These are phyloP conservation scores for Cladobotryum protrusum DNA, from an alignment of 2,329 filamentous ascomycete species.

Conservation along the genomic window DNA sequence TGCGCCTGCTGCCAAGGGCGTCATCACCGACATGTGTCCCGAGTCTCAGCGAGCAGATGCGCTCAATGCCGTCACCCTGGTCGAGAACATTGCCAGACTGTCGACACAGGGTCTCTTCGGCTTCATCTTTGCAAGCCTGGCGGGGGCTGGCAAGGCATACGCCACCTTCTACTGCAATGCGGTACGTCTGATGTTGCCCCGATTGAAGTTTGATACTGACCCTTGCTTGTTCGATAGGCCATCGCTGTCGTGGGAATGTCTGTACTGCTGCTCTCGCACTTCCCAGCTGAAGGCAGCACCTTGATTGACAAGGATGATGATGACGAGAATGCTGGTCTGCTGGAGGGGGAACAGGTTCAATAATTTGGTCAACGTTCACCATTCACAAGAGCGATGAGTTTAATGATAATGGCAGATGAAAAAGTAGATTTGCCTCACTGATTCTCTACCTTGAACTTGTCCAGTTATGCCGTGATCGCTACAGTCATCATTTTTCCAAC, in stretches of 20 bases:
- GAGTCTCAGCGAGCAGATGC: conserved; percentile 58
- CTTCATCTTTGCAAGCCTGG: conserved; percentile 58
- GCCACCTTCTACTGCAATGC: conserved; percentile 64
- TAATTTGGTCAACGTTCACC: neutral
- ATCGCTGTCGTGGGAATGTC: conserved; percentile 42
- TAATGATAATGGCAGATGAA: neutral
- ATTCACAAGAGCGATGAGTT: no score
- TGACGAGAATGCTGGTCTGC: neutral
- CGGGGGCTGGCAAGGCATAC: conserved; percentile 51
- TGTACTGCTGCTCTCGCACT: conserved; percentile 37
- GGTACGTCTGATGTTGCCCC: conserved; percentile 28
- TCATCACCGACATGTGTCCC: conserved; percentile 66
- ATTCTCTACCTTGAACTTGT: no score
- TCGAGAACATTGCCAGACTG: conserved; percentile 62
- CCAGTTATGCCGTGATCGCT: no score
- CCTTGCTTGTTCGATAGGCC: conserved; percentile 28
- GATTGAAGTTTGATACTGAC: neutral
- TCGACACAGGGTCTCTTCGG: conserved; percentile 62
- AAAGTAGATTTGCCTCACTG: neutral
- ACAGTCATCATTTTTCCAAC: no score
- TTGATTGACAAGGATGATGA: conserved; percentile 23
- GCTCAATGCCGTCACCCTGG: conserved; percentile 60
- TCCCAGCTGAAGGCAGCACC: conserved; percentile 32
- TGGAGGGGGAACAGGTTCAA: neutral
- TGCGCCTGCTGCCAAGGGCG: conserved; percentile 63